A percentile compares a stretch with the other conserved stretches of the same genome.
These are phyloP conservation scores for Monilinia fructicola DNA, from an alignment of 2,329 filamentous ascomycete genomes.

Conservation along the genomic window DNA sequence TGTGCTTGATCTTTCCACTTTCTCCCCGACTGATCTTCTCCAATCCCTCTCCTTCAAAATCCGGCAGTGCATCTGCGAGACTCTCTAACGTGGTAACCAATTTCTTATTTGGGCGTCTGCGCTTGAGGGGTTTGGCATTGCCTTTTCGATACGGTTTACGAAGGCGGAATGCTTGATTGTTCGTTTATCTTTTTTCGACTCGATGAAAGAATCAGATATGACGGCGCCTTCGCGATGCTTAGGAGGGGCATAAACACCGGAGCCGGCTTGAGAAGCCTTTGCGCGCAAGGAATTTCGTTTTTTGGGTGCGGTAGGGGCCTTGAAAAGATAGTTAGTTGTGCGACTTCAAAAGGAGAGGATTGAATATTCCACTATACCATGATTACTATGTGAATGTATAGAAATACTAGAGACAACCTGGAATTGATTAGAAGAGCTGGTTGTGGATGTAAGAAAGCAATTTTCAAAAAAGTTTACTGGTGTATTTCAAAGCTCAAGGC, in stretches of 20 bases:
- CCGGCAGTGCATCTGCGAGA: conserved; percentile 76
- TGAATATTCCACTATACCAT: conserved; percentile 23
- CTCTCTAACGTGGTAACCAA: conserved; percentile 72
- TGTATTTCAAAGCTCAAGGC: neutral
- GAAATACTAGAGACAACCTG: neutral
- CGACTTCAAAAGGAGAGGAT: neutral
- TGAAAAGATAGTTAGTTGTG: conserved; percentile 34
- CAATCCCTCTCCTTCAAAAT: conserved; percentile 47
- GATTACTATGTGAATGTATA: conserved; percentile 3
- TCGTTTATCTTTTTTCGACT: conserved; percentile 80
- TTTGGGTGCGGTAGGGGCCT: conserved; percentile 48
- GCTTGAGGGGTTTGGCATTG: conserved; percentile 55
- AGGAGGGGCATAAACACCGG: conserved; percentile 40
- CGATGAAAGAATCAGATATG: conserved; percentile 59
- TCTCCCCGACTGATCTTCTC: conserved; percentile 42
- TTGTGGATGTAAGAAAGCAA: neutral
- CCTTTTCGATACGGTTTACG: conserved; percentile 69
- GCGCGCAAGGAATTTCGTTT: conserved; percentile 58
- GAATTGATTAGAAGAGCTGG: neutral
- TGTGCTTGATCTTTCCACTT: conserved; percentile 67
- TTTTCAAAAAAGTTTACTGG: conserved; percentile 14
- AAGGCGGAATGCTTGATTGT: conserved; percentile 79
- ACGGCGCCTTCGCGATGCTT: conserved; percentile 49
- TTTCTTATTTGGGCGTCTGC: conserved; percentile 71
- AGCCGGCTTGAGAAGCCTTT: conserved; percentile 54